phyloP scores from a whole-genome alignment of 805 yeast genomes.

The Maudiozyma bulderi region DNA sequence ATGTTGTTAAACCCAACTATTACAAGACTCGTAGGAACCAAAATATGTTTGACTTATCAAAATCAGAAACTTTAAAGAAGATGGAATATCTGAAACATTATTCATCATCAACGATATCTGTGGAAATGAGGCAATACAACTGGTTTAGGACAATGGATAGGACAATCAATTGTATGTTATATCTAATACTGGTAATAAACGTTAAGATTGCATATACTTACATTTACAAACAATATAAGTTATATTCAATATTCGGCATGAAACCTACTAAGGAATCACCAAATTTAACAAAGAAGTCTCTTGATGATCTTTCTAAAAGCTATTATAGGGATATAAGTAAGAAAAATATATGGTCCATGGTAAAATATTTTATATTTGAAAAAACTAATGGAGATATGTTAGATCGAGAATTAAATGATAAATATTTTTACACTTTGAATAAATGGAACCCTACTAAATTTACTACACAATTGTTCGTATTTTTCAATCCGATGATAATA shows the following conservation, averaged over 20 bases:
- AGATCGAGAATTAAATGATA: slow-evolving; percentile 16
- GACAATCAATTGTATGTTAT: neutral
- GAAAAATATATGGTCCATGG: slow-evolving; percentile 17
- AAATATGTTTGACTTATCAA: slow-evolving; percentile 24
- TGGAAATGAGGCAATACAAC: neutral
- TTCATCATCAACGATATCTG: neutral
- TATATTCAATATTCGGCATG: slow-evolving; percentile 16
- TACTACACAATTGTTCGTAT: slow-evolving; percentile 39
- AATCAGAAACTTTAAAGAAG: slow-evolving; percentile 16
- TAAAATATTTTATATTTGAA: slow-evolving; percentile 10
- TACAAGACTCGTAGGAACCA: slow-evolving; percentile 9
- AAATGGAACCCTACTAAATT: slow-evolving; percentile 65
- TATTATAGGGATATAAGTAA: slow-evolving; percentile 14
- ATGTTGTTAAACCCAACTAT: slow-evolving; percentile 20
- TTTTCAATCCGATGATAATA: slow-evolving; percentile 52
- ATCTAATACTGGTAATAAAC: neutral
- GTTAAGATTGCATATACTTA: slow-evolving; percentile 4
- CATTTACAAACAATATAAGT: slow-evolving; percentile 13
- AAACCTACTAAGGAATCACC: slow-evolving; percentile 6
- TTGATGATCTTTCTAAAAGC: slow-evolving; percentile 12
- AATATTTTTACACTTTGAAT: slow-evolving; percentile 42
- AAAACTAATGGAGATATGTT: slow-evolving; percentile 5
- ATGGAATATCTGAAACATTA: slow-evolving; percentile 13
- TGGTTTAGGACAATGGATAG: neutral
- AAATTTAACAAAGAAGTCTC: slow-evolving; percentile 13